phyloP scores from a whole-genome alignment of 371 early-diverging fungal genomes.

The Funneliformis caledonium region DNA sequence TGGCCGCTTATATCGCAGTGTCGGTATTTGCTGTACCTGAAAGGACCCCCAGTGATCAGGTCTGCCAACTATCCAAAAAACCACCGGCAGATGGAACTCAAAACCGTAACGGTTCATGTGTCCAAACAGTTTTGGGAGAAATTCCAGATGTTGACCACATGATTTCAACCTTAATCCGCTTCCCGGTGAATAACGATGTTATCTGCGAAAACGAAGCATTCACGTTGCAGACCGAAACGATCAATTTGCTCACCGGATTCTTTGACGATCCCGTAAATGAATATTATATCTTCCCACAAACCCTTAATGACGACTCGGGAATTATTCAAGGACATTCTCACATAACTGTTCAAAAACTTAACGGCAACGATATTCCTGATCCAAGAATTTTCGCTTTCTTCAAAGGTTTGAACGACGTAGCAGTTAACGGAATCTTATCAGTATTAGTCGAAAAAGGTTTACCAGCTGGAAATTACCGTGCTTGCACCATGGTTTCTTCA shows the following conservation, averaged over 20 bases:
- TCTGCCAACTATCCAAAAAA: neutral
- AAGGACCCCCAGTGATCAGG: neutral
- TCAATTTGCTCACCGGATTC: neutral
- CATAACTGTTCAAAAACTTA: conserved; percentile 24
- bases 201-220: neutral
- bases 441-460: neutral
- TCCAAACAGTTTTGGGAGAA: conserved; percentile 25
- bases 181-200: neutral
- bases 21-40: neutral
- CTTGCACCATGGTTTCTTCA: conserved; percentile 20
- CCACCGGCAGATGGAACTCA: neutral
- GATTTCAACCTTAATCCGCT: conserved; percentile 13
- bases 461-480: neutral
- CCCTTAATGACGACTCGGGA: neutral
- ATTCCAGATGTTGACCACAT: conserved; percentile 4
- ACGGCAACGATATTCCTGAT: neutral
- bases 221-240: neutral
- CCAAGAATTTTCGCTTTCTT: conserved; percentile 20
- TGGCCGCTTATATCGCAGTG: too few relatives aligned
- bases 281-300: conserved; percentile 36
- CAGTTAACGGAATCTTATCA: neutral
- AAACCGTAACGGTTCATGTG: neutral
- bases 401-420: conserved; percentile 27
- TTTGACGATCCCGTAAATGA: conserved; percentile 23
- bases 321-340: conserved; percentile 13